Evolutionary conservation across 1,139 yeast genomes (phyloP).

Genomic region (Pichia sp.): DNA sequence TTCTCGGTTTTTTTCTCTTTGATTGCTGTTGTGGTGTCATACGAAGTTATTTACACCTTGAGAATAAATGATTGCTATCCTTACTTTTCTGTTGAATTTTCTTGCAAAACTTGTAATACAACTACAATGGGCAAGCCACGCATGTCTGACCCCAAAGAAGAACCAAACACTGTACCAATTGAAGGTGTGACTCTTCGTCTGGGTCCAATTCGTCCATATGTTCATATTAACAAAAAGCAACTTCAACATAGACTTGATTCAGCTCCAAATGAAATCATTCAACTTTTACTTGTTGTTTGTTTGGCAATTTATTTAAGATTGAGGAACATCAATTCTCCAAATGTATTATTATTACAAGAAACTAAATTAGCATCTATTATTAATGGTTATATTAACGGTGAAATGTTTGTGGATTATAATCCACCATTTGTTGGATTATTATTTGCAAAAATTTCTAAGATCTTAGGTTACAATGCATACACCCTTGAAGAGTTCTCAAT

Average conservation of each 20-base stretch:
- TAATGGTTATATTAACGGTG: conserved; percentile 54
- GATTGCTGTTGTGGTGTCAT: too few relatives aligned
- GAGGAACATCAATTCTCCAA: conserved; percentile 36
- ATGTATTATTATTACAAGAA: conserved; percentile 52
- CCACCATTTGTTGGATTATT: conserved; percentile 57
- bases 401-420: conserved; percentile 52
- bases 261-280: conserved; percentile 4
- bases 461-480: conserved; percentile 34
- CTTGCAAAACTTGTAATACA: too few relatives aligned
- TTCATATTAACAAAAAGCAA: conserved; percentile 3
- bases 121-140: background rate
- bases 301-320: conserved; percentile 31
- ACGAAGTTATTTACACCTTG: too few relatives aligned
- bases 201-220: conserved; percentile 13
- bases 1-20: too few relatives aligned
- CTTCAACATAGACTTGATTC: conserved; percentile 3
- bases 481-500: background rate
- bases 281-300: conserved; percentile 2
- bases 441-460: conserved; percentile 38
- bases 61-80: too few relatives aligned
- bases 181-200: conserved; percentile 1
- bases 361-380: conserved; percentile 37
- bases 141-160: background rate
- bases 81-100: too few relatives aligned
- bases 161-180: too few relatives aligned